These are phyloP conservation scores for Apiospora kogelbergensis DNA, from an alignment of 2,329 filamentous ascomycete species.

Conservation along the genomic window DNA sequence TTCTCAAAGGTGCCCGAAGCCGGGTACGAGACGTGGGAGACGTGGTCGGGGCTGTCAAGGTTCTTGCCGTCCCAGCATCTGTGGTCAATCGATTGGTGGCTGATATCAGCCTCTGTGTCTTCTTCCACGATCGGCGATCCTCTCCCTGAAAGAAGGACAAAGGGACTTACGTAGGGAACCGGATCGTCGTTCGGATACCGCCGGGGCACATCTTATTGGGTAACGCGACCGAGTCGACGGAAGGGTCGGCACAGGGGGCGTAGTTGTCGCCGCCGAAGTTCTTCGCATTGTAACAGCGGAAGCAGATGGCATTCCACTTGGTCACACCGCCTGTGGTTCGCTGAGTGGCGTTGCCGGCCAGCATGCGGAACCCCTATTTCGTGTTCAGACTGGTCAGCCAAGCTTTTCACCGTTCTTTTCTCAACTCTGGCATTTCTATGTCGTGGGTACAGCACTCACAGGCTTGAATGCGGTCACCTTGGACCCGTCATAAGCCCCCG, in stretches of 20 bases:
- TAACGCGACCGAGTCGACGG: slow-evolving; percentile 45
- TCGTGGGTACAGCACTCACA: too few relatives aligned
- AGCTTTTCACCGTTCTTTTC: not conserved
- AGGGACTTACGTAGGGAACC: slow-evolving; percentile 49
- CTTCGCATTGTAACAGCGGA: slow-evolving; percentile 33
- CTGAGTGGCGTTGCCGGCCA: slow-evolving; percentile 38
- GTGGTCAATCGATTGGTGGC: too few relatives aligned
- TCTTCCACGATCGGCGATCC: too few relatives aligned
- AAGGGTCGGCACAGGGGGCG: slow-evolving; percentile 26
- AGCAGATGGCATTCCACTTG: slow-evolving; percentile 34
- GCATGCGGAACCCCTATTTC: slow-evolving; percentile 45
- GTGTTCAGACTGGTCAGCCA: not conserved
- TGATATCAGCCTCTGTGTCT: too few relatives aligned
- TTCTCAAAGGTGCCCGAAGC: slow-evolving; percentile 32
- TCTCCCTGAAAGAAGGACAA: not conserved
- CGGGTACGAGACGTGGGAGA: slow-evolving; percentile 56
- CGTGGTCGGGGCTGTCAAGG: slow-evolving; percentile 54
- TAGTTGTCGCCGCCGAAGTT: slow-evolving; percentile 25
- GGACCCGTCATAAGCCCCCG: slow-evolving; percentile 24
- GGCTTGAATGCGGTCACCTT: slow-evolving; percentile 43
- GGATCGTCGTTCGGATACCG: slow-evolving; percentile 50
- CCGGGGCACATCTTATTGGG: slow-evolving; percentile 50
- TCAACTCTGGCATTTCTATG: too few relatives aligned
- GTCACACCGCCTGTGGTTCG: slow-evolving; percentile 17
- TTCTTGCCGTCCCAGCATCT: slow-evolving; percentile 61